A percentile compares a stretch with the other conserved stretches of the same genome.
phyloP scores from a whole-genome alignment of 2,329 filamentous ascomycete genomes.

The Purpureocillium takamizusanense region DNA sequence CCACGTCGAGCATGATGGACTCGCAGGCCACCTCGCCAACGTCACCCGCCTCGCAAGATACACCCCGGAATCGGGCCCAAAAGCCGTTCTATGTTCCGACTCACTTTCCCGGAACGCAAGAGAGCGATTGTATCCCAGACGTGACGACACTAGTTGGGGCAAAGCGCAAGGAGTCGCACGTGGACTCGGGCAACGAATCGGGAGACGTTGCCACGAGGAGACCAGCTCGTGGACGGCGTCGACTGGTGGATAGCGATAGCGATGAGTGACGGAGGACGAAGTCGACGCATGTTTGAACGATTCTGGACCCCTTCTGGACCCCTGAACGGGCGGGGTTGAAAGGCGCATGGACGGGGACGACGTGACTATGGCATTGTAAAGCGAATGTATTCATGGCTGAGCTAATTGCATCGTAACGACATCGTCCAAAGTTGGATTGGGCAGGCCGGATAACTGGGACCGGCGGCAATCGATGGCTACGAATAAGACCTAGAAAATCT shows the following conservation, averaged over 20 bases:
- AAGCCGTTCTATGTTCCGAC: slow-evolving; percentile 29
- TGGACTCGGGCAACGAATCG: slow-evolving; percentile 9
- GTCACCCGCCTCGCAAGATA: slow-evolving; percentile 10
- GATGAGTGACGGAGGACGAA: slow-evolving; percentile 10
- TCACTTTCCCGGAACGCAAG: slow-evolving; percentile 28
- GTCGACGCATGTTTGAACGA: neutral
- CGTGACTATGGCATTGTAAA: neutral
- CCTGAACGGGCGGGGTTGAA: neutral
- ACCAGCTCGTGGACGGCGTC: slow-evolving; percentile 15
- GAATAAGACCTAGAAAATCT: neutral
- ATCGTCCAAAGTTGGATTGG: neutral
- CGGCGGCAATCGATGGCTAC: no score
- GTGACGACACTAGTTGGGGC: slow-evolving; percentile 17
- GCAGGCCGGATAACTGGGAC: no score
- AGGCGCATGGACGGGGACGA: neutral
- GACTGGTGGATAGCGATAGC: slow-evolving; percentile 21
- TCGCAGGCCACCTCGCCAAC: slow-evolving; percentile 19
- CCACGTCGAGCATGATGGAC: slow-evolving; percentile 25
- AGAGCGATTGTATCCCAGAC: slow-evolving; percentile 29
- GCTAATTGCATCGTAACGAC: slow-evolving; percentile 7
- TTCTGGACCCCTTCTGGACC: neutral
- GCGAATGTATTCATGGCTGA: slow-evolving; percentile 6
- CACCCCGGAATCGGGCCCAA: slow-evolving; percentile 6
- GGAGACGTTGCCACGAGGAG: slow-evolving; percentile 11
- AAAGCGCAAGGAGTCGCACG: slow-evolving; percentile 4